Base-by-base conservation (phyloP, 768 basidiomycete species). In the Mycena filopes region DNA sequence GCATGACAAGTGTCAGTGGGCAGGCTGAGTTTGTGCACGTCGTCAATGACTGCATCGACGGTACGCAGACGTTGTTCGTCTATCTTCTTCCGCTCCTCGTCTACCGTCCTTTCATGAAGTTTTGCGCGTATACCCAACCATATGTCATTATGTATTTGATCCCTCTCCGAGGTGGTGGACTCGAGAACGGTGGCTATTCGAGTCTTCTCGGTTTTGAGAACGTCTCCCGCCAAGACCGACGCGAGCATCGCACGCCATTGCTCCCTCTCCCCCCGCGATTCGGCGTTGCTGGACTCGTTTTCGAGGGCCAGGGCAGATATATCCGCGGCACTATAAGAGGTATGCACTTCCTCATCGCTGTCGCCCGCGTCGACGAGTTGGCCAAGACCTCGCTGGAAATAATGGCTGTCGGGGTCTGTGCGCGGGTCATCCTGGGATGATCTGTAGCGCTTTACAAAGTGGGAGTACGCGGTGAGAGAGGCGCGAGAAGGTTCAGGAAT, bases 221-320 rank as follows among this genome's bases (percentile, higher is more conserved):
- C 95, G 72, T 99, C 96, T 12, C 98, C 96, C 31, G 88, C 88
- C 48, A 99, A 84, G 26, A 99, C 97, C 31, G 96, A 97, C 15
- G 94, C 88, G 33, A 99, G 87, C 89, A 98, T 92, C 20, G 91
- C 91, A 77, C 96, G 95, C 98, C 98, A 99, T 77, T 98, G 84
- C 71, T 95, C 93, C 66, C 87, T 84, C 73, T 95, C 92, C 71
- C 92, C 88, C 56, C 84, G 81, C 2, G 92, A 90, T 43, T 87
- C 86, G 26, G 91, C 89, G 62, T 89, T 84, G 54, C 86, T 84
- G 49, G 85, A 82, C 68, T 92, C 90, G 7, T 86, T 80, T 71
- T 92, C 90, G 33, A 87, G 79, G 60, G 84, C 77, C 40, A 87
- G 78, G 8, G 83, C 77, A 20, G 86, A 84, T 50, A 85, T 77